Evolutionary conservation across 2,329 filamentous ascomycete species (phyloP).

Genomic region (Penicillium sumatraense): DNA sequence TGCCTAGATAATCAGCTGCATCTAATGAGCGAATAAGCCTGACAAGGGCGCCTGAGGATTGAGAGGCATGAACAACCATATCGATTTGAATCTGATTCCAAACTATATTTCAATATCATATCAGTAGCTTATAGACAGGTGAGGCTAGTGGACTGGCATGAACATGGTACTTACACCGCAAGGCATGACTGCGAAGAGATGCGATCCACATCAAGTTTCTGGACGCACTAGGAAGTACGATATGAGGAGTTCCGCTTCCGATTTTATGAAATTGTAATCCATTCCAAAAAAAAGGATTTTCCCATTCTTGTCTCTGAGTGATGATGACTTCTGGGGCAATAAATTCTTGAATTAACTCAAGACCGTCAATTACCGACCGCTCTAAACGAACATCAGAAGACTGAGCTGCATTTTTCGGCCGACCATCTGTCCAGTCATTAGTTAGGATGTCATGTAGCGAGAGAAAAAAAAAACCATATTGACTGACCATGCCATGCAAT

Average conservation of each 20-base stretch:
- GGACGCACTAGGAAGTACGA: constrained; percentile 71
- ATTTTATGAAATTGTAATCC: constrained; percentile 62
- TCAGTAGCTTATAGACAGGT: too few species aligned
- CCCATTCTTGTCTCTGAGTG: constrained; percentile 68
- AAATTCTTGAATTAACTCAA: constrained; percentile 73
- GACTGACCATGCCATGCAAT: constrained; percentile 62
- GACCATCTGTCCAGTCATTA: constrained; percentile 60
- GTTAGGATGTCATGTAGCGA: background rate
- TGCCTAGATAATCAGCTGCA: constrained; percentile 74
- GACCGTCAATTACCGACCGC: constrained; percentile 64
- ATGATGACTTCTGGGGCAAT: constrained; percentile 79
- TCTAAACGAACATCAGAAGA: constrained; percentile 74
- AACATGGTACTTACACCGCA: constrained; percentile 62
- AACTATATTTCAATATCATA: constrained; percentile 47
- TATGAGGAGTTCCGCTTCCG: constrained; percentile 63
- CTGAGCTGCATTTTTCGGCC: constrained; percentile 71
- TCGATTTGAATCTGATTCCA: constrained; percentile 83
- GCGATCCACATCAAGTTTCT: constrained; percentile 75
- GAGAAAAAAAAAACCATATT: background rate
- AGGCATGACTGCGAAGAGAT: constrained; percentile 72
- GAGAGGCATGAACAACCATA: constrained; percentile 77
- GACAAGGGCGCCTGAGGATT: constrained; percentile 74
- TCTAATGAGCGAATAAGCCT: constrained; percentile 77
- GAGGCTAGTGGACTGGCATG: background rate
- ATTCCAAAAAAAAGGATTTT: constrained; percentile 70